A percentile compares a stretch with the other conserved stretches of the same genome.
phyloP scores from a whole-genome alignment of 1,284 basidiomycete genomes.

The Cryptococcus depauperatus region DNA sequence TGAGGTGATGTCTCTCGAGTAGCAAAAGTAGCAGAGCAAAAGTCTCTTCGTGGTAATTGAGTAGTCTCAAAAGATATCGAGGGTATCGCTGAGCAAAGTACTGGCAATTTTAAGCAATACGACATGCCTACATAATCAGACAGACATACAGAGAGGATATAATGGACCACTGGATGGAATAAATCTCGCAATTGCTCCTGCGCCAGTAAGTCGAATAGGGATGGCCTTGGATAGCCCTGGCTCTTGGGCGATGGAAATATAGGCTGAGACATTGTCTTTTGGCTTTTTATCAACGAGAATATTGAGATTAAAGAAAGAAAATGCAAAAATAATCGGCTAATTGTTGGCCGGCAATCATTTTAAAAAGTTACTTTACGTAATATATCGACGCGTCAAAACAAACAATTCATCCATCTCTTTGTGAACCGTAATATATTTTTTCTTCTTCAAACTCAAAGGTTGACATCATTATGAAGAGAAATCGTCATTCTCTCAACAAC shows the following conservation, averaged over 20 bases:
- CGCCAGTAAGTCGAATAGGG: constrained; percentile 89
- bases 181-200: constrained; percentile 90
- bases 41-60: constrained; percentile 94
- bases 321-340: background rate
- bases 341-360: background rate
- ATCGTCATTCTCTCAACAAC: too few relatives aligned
- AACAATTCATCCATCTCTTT: background rate
- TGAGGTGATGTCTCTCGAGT: constrained; percentile 84
- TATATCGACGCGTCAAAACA: background rate
- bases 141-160: constrained; percentile 88
- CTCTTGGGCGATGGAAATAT: constrained; percentile 2
- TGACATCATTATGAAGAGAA: too few relatives aligned
- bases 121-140: constrained; percentile 49
- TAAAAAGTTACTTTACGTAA: background rate
- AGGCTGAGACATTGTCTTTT: background rate
- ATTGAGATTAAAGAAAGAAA: background rate
- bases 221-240: constrained; percentile 53
- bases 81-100: constrained; percentile 94
- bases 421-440: too few relatives aligned
- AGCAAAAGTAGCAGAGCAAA: constrained; percentile 81
- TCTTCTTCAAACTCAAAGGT: too few relatives aligned
- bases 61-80: constrained; percentile 79
- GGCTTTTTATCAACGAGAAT: background rate
- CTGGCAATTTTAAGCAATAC: constrained; percentile 47
- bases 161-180: constrained; percentile 89